Percentiles rank a stretch among this genome's conserved stretches.
These are phyloP conservation scores for Calonectria pseudoturangicola DNA, from an alignment of 2,329 filamentous ascomycete species.

Conservation along the genomic window DNA sequence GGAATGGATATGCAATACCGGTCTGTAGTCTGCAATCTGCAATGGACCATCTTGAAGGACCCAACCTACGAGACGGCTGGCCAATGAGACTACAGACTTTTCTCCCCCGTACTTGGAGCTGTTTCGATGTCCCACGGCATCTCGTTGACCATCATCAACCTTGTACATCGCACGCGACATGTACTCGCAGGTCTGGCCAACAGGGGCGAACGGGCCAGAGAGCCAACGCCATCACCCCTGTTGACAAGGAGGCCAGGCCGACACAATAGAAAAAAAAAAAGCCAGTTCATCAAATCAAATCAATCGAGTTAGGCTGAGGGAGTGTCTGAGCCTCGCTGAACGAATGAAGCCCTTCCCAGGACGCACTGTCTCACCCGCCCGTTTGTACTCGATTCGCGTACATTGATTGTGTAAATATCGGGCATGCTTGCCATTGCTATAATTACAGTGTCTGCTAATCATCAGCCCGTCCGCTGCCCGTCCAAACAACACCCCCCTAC, in stretches of 20 bases:
- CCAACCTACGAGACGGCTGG: neutral
- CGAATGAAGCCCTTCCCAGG: conserved; percentile 5
- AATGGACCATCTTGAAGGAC: neutral
- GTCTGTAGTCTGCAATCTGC: neutral
- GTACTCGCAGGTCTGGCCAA: neutral
- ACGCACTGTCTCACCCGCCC: conserved; percentile 13
- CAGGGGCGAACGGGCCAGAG: conserved; percentile 13
- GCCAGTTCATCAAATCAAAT: conserved; percentile 30
- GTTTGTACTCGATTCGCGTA: conserved; percentile 1
- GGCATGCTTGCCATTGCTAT: conserved; percentile 21
- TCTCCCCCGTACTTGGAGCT: neutral
- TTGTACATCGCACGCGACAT: conserved; percentile 26
- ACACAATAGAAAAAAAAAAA: conserved; percentile 23
- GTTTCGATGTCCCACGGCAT: conserved; percentile 19
- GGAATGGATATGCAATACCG: neutral
- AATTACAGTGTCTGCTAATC: conserved; percentile 20
- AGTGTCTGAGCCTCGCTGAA: conserved; percentile 18
- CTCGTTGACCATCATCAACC: conserved; percentile 7
- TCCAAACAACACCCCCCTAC: conserved; percentile 21
- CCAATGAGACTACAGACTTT: neutral
- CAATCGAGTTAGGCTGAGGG: conserved; percentile 12
- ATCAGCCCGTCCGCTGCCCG: conserved; percentile 25
- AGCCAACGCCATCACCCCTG: conserved; percentile 24
- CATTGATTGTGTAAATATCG: neutral
- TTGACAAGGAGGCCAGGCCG: conserved; percentile 8